Percentiles rank a stretch among this genome's conserved stretches.
Conservation (phyloP, 306 rosid genomes). For the Vigna angularis region DNA sequence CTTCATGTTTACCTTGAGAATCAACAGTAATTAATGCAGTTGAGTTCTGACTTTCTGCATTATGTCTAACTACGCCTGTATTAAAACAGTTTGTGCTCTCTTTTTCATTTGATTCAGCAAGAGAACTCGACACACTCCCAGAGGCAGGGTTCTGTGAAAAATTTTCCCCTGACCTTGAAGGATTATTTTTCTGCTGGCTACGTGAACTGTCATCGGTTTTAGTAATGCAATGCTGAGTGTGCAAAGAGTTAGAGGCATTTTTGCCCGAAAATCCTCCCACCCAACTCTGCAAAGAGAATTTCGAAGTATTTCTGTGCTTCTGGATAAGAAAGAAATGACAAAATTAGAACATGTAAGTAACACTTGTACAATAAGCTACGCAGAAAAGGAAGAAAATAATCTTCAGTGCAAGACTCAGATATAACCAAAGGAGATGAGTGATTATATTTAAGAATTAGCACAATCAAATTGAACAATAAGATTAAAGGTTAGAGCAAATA, state of each 20-base stretch:
- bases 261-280: slow-evolving; percentile 80
- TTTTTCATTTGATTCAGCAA: slow-evolving; percentile 52
- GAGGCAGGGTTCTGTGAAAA: slow-evolving; percentile 47
- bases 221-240: slow-evolving; percentile 48
- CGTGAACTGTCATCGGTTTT: slow-evolving; percentile 48
- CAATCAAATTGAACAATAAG: slow-evolving; percentile 28
- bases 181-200: slow-evolving; percentile 58
- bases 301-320: slow-evolving; percentile 90
- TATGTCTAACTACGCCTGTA: slow-evolving; percentile 47
- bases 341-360: slow-evolving; percentile 22
- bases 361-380: slow-evolving; percentile 33
- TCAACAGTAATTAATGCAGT: slow-evolving; percentile 42
- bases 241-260: slow-evolving; percentile 54
- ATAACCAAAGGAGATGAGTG: slow-evolving; percentile 28
- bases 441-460: neutral
- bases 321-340: slow-evolving; percentile 49
- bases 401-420: slow-evolving; percentile 14
- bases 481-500: slow-evolving; percentile 4
- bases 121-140: slow-evolving; percentile 49
- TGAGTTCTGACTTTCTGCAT: slow-evolving; percentile 50
- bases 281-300: slow-evolving; percentile 86
- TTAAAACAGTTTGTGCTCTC: slow-evolving; percentile 40
- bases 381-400: slow-evolving; percentile 3
- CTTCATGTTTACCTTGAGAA: slow-evolving; percentile 55
- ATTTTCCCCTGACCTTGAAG: slow-evolving; percentile 56